These are phyloP conservation scores for Penicillium vulpinum DNA, from an alignment of 2,329 filamentous ascomycete genomes.

Conservation along the genomic window DNA sequence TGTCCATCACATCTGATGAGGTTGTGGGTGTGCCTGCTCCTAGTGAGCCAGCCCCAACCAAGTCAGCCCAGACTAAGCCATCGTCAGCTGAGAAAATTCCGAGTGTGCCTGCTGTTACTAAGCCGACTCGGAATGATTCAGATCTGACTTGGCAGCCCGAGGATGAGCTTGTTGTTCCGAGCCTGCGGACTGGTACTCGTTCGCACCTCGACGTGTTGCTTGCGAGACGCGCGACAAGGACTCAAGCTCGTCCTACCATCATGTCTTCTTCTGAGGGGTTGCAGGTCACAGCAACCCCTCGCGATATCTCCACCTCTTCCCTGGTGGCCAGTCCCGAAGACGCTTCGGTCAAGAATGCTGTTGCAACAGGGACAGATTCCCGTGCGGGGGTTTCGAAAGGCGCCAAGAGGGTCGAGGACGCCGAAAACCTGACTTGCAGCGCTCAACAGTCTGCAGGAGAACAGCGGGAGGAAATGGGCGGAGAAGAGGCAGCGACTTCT, in stretches of 20 bases:
- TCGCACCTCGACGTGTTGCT: not conserved
- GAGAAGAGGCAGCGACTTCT: not conserved
- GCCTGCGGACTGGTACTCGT: not conserved
- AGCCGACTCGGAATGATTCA: not conserved
- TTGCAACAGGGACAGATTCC: slow-evolving; percentile 6
- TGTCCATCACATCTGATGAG: not conserved
- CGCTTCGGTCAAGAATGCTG: not conserved
- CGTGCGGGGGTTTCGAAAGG: slow-evolving; percentile 9
- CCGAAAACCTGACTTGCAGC: not conserved
- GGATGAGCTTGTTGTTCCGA: not conserved
- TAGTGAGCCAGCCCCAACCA: not conserved
- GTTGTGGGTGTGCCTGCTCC: slow-evolving; percentile 1
- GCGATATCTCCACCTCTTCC: not conserved
- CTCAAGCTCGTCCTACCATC: not conserved
- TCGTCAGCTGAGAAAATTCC: not conserved
- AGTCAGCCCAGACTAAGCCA: not conserved
- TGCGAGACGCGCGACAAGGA: not conserved
- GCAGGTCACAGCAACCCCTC: slow-evolving; percentile 3
- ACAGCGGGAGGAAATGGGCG: not conserved
- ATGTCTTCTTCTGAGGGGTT: not conserved
- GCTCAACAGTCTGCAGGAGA: not conserved
- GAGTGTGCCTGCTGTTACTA: not conserved
- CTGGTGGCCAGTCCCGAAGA: not conserved
- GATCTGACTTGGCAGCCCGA: not conserved
- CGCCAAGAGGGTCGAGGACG: not conserved